Evolutionary conservation across 768 basidiomycete species (phyloP).

Genomic region (Daedaleopsis sinensis): DNA sequence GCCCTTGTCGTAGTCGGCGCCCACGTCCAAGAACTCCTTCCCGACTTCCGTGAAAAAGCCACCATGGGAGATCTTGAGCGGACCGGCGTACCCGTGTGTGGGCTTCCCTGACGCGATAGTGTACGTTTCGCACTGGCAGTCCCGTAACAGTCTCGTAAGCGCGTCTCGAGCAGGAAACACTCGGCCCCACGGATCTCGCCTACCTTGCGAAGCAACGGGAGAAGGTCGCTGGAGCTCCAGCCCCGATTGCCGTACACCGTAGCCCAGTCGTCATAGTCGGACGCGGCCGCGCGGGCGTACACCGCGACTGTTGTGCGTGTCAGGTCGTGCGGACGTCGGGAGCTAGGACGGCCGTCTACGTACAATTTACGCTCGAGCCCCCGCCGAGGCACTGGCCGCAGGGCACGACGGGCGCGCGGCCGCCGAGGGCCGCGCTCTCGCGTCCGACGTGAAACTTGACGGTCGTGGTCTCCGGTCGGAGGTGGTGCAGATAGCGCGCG

Average conservation of each 20-base stretch:
- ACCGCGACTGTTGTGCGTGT: constrained; percentile 37
- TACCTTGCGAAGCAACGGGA: constrained; percentile 64
- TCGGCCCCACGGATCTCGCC: constrained; percentile 13
- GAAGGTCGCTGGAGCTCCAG: constrained; percentile 61
- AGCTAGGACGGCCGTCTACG: neutral
- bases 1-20: constrained; percentile 24
- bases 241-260: constrained; percentile 52
- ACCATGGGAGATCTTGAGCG: constrained; percentile 41
- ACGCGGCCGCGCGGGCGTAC: constrained; percentile 62
- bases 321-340: neutral
- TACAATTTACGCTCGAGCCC: constrained; percentile 65
- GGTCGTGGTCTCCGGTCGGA: constrained; percentile 41
- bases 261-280: constrained; percentile 72
- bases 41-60: constrained; percentile 27
- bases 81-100: constrained; percentile 51
- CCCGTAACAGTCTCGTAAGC: too few species aligned
- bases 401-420: constrained; percentile 47
- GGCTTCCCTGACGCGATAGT: constrained; percentile 30
- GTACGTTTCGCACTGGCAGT: constrained; percentile 42
- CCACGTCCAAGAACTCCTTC: constrained; percentile 32
- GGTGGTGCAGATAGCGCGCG: constrained; percentile 48
- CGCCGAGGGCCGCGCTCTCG: constrained; percentile 46
- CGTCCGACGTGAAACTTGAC: constrained; percentile 45
- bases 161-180: constrained; percentile 12
- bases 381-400: constrained; percentile 60